Evolutionary conservation across 129 eudicot genomes (phyloP).

Genomic region (Tanacetum coccineum): DNA sequence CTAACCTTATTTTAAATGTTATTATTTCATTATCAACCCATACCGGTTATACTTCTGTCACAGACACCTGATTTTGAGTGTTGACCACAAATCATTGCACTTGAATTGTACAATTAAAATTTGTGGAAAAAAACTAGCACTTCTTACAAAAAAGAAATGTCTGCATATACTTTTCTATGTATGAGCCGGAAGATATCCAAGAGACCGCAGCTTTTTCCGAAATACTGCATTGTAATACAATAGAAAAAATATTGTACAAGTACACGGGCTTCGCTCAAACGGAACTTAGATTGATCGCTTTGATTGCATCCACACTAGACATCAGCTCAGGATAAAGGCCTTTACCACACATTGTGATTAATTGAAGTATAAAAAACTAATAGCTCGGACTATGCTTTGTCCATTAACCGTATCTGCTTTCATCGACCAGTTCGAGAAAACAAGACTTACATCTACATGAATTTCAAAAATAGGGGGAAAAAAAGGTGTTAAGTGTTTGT

Average conservation of each 20-base stretch:
- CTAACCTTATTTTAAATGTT: not conserved
- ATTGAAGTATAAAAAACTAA: constrained; percentile 54
- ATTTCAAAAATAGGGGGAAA: constrained; percentile 37
- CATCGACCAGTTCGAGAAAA: constrained; percentile 30
- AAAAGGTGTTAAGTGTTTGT: not conserved
- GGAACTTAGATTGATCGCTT: constrained; percentile 32
- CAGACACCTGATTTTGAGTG: not conserved
- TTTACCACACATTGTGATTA: constrained; percentile 45
- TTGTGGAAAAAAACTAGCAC: constrained; percentile 20
- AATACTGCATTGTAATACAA: constrained; percentile 60
- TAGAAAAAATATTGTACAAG: constrained; percentile 66
- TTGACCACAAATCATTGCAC: constrained; percentile 6
- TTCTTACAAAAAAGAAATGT: constrained; percentile 31
- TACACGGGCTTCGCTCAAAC: constrained; percentile 53
- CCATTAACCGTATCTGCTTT: constrained; percentile 45
- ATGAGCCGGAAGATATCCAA: constrained; percentile 36
- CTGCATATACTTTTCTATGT: constrained; percentile 31
- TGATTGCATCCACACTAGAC: constrained; percentile 22
- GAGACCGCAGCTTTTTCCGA: constrained; percentile 68
- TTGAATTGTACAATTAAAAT: constrained; percentile 23
- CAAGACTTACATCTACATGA: constrained; percentile 50
- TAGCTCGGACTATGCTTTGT: constrained; percentile 55
- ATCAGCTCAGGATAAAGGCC: constrained; percentile 33
- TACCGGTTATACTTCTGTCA: constrained; percentile 20
- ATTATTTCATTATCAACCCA: not conserved